phyloP scores from a whole-genome alignment of 805 yeast species.

The Kluyveromyces aestuarii region DNA sequence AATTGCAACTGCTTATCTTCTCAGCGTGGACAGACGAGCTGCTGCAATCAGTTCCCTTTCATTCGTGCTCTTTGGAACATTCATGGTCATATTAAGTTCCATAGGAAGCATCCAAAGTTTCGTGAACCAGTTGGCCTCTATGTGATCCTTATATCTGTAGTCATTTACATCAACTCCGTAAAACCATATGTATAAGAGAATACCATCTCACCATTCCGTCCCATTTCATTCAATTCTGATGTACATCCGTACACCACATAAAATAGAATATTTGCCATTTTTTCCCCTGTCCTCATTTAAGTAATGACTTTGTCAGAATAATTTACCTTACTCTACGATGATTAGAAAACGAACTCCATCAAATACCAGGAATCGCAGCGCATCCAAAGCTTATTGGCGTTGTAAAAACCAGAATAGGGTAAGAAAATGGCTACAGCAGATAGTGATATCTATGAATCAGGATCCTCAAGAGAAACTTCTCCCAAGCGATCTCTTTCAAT shows the following conservation, averaged over 20 bases:
- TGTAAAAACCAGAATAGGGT: no score
- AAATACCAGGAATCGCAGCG: no score
- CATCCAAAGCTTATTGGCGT: no score
- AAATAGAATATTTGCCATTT: background rate
- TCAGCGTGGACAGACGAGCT: constrained; percentile 66
- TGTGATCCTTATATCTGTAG: background rate
- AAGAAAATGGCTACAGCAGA: background rate
- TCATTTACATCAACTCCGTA: no score
- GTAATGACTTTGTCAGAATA: background rate
- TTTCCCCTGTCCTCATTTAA: background rate
- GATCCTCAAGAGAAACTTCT: constrained; percentile 4
- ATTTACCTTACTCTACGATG: background rate
- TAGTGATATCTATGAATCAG: constrained; percentile 1
- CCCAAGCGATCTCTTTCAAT: constrained; percentile 18
- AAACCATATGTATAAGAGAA: no score
- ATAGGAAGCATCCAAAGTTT: constrained; percentile 45
- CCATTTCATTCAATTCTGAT: background rate
- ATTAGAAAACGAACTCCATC: background rate
- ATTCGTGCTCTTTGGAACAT: constrained; percentile 63
- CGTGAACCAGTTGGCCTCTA: constrained; percentile 36
- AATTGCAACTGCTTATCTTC: constrained; percentile 67
- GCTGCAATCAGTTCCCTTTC: constrained; percentile 69
- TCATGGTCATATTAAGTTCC: constrained; percentile 61
- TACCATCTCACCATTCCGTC: background rate
- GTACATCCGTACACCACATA: background rate